phyloP scores from a whole-genome alignment of 2,329 filamentous ascomycete species.

The Aspergillus flavus region DNA sequence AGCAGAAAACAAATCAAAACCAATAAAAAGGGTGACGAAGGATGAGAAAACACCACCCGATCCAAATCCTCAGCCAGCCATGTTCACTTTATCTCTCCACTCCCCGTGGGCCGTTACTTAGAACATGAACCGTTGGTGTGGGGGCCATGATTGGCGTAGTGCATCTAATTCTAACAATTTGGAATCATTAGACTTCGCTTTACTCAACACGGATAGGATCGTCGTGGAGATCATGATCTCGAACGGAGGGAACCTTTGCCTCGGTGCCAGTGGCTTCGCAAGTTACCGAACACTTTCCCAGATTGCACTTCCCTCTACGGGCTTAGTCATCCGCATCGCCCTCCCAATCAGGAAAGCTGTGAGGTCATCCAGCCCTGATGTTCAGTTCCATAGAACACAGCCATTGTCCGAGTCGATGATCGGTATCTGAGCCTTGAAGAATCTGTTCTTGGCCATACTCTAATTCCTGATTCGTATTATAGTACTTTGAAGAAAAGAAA shows the following conservation, averaged over 20 bases:
- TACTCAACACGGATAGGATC: constrained; percentile 21
- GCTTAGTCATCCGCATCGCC: neutral
- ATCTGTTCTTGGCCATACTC: neutral
- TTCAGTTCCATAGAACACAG: neutral
- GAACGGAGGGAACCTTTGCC: constrained; percentile 7
- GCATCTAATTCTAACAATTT: constrained; percentile 23
- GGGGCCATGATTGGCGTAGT: constrained; percentile 25
- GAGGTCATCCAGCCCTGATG: neutral
- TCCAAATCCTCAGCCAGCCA: constrained; percentile 3
- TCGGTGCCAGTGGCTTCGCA: constrained; percentile 9
- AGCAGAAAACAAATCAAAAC: neutral
- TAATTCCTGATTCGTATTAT: neutral
- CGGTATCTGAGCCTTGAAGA: too few relatives aligned
- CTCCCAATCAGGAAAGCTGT: neutral
- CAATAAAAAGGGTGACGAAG: neutral
- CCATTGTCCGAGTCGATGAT: neutral
- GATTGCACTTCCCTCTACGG: neutral
- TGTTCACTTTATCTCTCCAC: constrained; percentile 18
- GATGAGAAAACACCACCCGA: neutral
- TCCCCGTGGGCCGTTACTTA: constrained; percentile 24
- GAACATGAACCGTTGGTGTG: constrained; percentile 22
- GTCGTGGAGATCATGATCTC: constrained; percentile 17
- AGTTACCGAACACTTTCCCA: neutral
- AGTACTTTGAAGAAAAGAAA: too few relatives aligned
- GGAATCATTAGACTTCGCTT: constrained; percentile 26